phyloP scores from a whole-genome alignment of 1,284 basidiomycete genomes.

The Pascua sp. region DNA sequence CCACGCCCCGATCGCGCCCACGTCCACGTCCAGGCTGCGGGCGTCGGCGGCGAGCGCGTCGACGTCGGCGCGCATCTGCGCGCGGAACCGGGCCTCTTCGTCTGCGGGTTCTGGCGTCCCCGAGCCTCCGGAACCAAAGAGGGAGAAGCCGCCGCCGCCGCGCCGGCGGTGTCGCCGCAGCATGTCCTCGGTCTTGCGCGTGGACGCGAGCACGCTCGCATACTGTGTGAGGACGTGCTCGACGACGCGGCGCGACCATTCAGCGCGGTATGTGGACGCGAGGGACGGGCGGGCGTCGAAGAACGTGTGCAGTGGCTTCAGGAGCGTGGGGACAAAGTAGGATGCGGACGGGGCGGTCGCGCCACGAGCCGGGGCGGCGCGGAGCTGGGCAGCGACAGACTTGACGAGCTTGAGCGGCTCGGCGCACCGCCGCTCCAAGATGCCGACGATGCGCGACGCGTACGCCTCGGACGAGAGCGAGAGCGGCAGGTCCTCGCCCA shows the following conservation, averaged over 20 bases:
- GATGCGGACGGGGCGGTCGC: constrained; percentile 63
- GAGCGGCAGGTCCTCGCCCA: constrained; percentile 11
- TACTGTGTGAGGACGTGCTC: constrained; percentile 64
- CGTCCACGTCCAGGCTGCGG: constrained; percentile 61
- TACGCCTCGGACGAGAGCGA: constrained; percentile 38
- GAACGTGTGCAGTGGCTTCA: constrained; percentile 76
- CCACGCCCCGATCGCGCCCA: constrained; percentile 54
- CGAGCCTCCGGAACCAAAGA: constrained; percentile 55
- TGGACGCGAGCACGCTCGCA: constrained; percentile 63
- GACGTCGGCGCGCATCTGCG: constrained; percentile 83
- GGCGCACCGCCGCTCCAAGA: constrained; percentile 72
- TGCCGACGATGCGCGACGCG: constrained; percentile 62
- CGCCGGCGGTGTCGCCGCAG: constrained; percentile 78
- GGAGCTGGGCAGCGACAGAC: constrained; percentile 81
- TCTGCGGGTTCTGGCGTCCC: constrained; percentile 38
- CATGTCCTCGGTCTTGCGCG: constrained; percentile 87
- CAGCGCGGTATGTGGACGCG: constrained; percentile 56
- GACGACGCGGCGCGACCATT: constrained; percentile 65
- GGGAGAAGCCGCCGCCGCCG: constrained; percentile 66
- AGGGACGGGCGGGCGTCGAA: constrained; percentile 62
- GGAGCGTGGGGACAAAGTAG: constrained; percentile 74
- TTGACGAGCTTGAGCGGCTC: constrained; percentile 83
- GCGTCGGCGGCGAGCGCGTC: constrained; percentile 76
- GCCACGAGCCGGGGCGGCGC: constrained; percentile 42
- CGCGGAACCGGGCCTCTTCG: constrained; percentile 59